phyloP scores from a whole-genome alignment of 352 stramenopile genomes.

The Globisporangium recalcitrans region DNA sequence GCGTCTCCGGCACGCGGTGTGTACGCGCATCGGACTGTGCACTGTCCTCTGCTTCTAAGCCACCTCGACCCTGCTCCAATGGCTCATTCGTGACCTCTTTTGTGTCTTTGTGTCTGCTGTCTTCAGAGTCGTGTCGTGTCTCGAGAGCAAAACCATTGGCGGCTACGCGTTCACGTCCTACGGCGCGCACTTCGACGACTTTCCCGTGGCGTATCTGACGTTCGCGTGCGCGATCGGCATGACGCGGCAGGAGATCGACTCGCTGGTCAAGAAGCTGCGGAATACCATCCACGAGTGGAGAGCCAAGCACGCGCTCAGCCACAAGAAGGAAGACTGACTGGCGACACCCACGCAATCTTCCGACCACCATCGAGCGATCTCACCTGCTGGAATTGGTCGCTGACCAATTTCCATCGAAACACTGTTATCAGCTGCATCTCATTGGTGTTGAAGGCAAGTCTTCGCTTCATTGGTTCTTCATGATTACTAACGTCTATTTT shows the following conservation, averaged over 20 bases:
- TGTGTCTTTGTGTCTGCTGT: too few species aligned
- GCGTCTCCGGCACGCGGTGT: slow-evolving; percentile 90
- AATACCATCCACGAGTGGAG: slow-evolving; percentile 89
- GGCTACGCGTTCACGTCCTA: slow-evolving; percentile 90
- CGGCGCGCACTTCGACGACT: slow-evolving; percentile 87
- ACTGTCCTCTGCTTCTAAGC: too few species aligned
- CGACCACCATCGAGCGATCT: too few species aligned
- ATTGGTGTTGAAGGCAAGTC: not conserved
- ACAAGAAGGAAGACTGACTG: slow-evolving; percentile 8
- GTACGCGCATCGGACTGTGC: too few species aligned
- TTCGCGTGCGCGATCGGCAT: slow-evolving; percentile 96
- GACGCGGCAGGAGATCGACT: slow-evolving; percentile 85
- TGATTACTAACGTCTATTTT: slow-evolving; percentile 14
- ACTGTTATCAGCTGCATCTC: too few species aligned
- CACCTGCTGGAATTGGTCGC: slow-evolving; percentile 10
- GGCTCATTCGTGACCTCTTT: too few species aligned
- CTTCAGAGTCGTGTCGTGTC: slow-evolving; percentile 84
- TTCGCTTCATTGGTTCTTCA: not conserved
- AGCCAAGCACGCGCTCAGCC: slow-evolving; percentile 26
- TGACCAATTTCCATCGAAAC: not conserved
- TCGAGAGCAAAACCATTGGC: slow-evolving; percentile 86
- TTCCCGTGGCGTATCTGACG: slow-evolving; percentile 93
- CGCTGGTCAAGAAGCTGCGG: slow-evolving; percentile 90
- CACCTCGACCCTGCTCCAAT: too few species aligned
- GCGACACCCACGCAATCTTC: too few species aligned